Evolutionary conservation across 306 rosid species (phyloP).

Genomic region (Cicer chorassanicum): DNA sequence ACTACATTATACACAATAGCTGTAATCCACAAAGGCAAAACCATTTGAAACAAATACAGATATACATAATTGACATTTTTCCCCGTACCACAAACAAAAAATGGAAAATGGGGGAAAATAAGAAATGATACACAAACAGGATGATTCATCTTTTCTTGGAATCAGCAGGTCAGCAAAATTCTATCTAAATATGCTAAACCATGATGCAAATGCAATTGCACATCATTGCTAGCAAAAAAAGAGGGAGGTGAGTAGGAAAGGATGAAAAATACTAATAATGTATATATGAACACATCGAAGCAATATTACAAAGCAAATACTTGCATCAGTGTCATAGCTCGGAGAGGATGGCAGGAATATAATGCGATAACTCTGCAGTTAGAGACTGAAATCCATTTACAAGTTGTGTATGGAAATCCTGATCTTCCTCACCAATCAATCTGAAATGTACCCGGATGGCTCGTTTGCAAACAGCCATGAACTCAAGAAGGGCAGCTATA

Average conservation of each 20-base stretch:
- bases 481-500: conserved; percentile 95
- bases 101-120: conserved; percentile 20
- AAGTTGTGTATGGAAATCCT: conserved; percentile 97
- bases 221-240: conserved; percentile 25
- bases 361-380: conserved; percentile 94
- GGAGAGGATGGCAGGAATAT: conserved; percentile 93
- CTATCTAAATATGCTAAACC: conserved; percentile 45
- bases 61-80: conserved; percentile 39
- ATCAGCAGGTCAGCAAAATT: conserved; percentile 40
- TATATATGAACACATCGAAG: conserved; percentile 50
- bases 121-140: conserved; percentile 48
- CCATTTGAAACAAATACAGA: conserved; percentile 35
- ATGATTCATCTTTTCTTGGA: conserved; percentile 38
- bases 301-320: conserved; percentile 38
- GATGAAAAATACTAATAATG: not conserved
- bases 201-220: conserved; percentile 30
- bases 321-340: conserved; percentile 66
- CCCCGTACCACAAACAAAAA: conserved; percentile 40
- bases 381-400: conserved; percentile 97
- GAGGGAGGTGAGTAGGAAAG: not conserved
- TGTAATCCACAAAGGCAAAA: conserved; percentile 28
- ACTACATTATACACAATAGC: conserved; percentile 19
- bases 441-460: conserved; percentile 95
- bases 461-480: conserved; percentile 99
- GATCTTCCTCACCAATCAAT: conserved; percentile 96